These are phyloP conservation scores for Phyllosticta citribraziliensis DNA, from an alignment of 2,329 filamentous ascomycete species.

Conservation along the genomic window DNA sequence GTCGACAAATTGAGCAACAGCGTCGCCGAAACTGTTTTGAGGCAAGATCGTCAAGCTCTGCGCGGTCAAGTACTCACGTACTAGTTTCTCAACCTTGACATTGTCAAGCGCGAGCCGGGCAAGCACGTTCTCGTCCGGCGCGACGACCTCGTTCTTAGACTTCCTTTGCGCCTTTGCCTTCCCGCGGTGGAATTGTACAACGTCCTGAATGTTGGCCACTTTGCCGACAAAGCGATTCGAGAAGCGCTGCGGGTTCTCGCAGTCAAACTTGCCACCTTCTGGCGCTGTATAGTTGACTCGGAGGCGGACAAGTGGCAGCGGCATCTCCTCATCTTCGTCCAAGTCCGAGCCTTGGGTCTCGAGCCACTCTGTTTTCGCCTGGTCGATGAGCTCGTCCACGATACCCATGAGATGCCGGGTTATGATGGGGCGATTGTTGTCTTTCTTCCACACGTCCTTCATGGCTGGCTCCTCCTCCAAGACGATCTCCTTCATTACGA, in stretches of 20 bases:
- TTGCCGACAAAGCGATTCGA: conserved; percentile 84
- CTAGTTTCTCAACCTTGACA: conserved; percentile 79
- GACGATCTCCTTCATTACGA: conserved; percentile 74
- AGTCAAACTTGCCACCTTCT: conserved; percentile 76
- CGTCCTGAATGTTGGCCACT: conserved; percentile 89
- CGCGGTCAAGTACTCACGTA: conserved; percentile 75
- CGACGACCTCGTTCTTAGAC: conserved; percentile 43
- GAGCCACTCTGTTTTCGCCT: conserved; percentile 74
- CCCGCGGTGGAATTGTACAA: conserved; percentile 86
- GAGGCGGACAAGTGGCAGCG: conserved; percentile 75
- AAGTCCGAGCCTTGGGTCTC: conserved; percentile 57
- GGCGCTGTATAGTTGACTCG: conserved; percentile 84
- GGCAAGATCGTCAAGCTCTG: conserved; percentile 90
- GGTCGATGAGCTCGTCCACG: conserved; percentile 76
- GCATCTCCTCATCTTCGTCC: conserved; percentile 51
- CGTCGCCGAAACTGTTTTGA: conserved; percentile 85
- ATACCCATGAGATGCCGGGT: conserved; percentile 66
- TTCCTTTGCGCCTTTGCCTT: conserved; percentile 49
- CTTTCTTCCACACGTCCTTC: conserved; percentile 65
- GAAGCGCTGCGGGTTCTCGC: conserved; percentile 92
- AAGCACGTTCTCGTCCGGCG: conserved; percentile 56
- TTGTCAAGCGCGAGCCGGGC: conserved; percentile 57
- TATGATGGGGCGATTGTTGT: conserved; percentile 73
- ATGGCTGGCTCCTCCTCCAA: conserved; percentile 68
- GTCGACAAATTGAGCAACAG: conserved; percentile 83